Base-by-base conservation (phyloP, 495 filamentous ascomycete species). In the Venustampulla echinocandica region DNA sequence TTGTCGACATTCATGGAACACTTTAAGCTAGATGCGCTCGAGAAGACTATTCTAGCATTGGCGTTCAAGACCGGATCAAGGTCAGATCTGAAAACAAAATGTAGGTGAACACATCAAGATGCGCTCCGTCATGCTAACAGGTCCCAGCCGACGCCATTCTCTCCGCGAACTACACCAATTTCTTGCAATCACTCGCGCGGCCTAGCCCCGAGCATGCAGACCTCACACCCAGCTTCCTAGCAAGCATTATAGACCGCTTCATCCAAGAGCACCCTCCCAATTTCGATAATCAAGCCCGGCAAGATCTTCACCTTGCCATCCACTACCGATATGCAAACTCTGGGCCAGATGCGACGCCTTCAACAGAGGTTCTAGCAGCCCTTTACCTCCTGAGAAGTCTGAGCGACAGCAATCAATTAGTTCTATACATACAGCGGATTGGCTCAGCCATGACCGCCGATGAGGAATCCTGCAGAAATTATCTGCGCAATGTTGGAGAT, bases 1-100 rank as follows among this genome's bases (percentile, higher is more conserved):
- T 73, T 97, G 10, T 84, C 86, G 3, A 85, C 81, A 3, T 97
- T 99, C 56, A 76, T 95, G 70, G 84, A 89, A 42, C 88, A 95
- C 60, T 96, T 97, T 70, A 84, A 88, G 50, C 72, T 99, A 25
- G 87, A 95, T 63, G 79, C 87, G 7, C 57, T 95, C 13, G 74
- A 87, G 56, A 94, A 93, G 70, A 84, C 85, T 14, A 71, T 90
- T n/a, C 71, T 99, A 34, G 87, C 88, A 20, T 68, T 95, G 37
- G 87, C 90, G 3, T 93, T 93, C 59, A 92, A 90, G 63, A 77
- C 80, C 25, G 82, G 79, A 6, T 74, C 75, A 45, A 87, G 83
- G 56, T 64, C 76, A 38, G 90, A 95, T 63, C 68, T 97, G 41
- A 84, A 86, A 55, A 82, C 78, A 13, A 96, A 96, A 78, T 90